phyloP scores from a whole-genome alignment of 306 rosid species.

The Carpinus viminea region DNA sequence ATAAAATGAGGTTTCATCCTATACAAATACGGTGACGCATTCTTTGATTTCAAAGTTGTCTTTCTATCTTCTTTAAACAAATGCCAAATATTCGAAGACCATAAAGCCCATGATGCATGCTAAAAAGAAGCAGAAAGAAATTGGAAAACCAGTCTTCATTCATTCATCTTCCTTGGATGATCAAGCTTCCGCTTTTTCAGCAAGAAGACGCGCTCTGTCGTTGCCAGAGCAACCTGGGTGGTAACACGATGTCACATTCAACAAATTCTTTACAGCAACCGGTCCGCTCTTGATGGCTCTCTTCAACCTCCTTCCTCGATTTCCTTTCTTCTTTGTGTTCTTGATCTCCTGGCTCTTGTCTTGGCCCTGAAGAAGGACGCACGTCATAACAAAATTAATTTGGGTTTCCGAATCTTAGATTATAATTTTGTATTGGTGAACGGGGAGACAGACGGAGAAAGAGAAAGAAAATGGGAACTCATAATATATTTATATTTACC shows the following conservation, averaged over 20 bases:
- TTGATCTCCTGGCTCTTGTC: conserved; percentile 30
- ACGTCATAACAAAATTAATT: not conserved
- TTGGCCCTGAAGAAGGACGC: conserved; percentile 26
- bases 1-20: not conserved
- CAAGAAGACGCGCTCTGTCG: conserved; percentile 35
- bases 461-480: not conserved
- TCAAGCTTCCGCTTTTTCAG: conserved; percentile 41
- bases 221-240: conserved; percentile 41
- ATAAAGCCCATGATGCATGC: not conserved
- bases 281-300: conserved; percentile 34
- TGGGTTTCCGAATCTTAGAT: not conserved
- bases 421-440: not conserved
- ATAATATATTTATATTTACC: conserved; percentile 13
- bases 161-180: conserved; percentile 11
- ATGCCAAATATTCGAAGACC: not conserved
- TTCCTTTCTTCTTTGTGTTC: conserved; percentile 36
- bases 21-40: not conserved
- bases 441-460: no score
- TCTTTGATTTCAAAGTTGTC: not conserved
- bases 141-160: conserved; percentile 19
- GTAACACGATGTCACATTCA: conserved; percentile 59
- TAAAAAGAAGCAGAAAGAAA: not conserved
- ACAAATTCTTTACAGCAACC: conserved; percentile 43
- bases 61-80: not conserved
- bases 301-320: conserved; percentile 37